Evolutionary conservation across 2,329 filamentous ascomycete species (phyloP), one percentile per base, ranked within the genome.

Genomic region (Teratosphaeria epicoccoides): DNA sequence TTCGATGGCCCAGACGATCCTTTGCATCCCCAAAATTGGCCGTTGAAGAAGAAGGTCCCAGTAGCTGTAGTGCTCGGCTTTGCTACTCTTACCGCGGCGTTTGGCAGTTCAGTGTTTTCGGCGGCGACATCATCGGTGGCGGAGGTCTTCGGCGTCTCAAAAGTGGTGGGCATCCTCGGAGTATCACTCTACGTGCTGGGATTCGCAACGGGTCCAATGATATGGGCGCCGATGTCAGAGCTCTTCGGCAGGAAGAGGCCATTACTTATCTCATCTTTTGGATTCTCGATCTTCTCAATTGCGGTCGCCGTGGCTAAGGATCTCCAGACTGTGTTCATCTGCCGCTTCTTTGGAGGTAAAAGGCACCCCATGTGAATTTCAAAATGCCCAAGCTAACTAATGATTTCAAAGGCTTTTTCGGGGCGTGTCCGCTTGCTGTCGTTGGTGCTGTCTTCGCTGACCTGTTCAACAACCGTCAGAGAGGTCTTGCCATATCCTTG

Each of bases 1-100:
- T 95, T 95, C 63, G 84, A 90, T 59, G 89, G 88, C 0, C 84
- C 82, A 1, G 77, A 89, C 57, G 89, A 95, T 62, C 88, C 88
- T 2, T 64, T 90, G 54, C 88, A 95, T 68, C 85, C 88, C 1
- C 86, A 91, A 71, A 95, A 95, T 66, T 95, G 89, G 89, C 77
- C 85, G 0, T 63, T 86, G 50, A 90, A 87, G 73, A 95, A 95
- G 81, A 81, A 78, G 62, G 47, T 88, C 37, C 60, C 79, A 4
- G 87, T 83, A 0, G 80, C 82, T 20, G 75, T 76, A 40, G 83
- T 88, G 61, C 72, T 90, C 43, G 85, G 82, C 14, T 89, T 82
- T 62, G 87, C 84, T 12, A 88, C 86, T 17, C 73, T 89, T 61
- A 79, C 80, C 1, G 73, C 84, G 0, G 79, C 85, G 4, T 90